phyloP scores from a whole-genome alignment of 2,329 filamentous ascomycete genomes.

The Talaromyces sp. region DNA sequence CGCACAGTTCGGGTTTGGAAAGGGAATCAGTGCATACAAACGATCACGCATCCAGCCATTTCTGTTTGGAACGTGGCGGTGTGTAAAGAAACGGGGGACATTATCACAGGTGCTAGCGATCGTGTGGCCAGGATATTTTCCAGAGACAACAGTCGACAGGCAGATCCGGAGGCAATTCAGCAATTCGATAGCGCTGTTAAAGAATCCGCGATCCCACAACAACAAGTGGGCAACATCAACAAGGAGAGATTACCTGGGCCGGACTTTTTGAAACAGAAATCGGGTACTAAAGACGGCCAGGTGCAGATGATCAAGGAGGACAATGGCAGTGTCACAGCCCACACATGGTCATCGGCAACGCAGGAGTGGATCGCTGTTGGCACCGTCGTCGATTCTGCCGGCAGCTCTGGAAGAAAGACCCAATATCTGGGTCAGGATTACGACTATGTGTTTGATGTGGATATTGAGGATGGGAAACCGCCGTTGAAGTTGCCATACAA shows the following conservation, averaged over 20 bases:
- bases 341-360: slow-evolving; percentile 73
- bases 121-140: slow-evolving; percentile 80
- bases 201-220: slow-evolving; percentile 78
- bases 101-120: slow-evolving; percentile 90
- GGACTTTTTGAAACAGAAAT: slow-evolving; percentile 74
- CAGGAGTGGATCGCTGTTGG: slow-evolving; percentile 81
- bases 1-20: slow-evolving; percentile 89
- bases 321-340: slow-evolving; percentile 76
- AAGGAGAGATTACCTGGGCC: slow-evolving; percentile 87
- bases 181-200: slow-evolving; percentile 79
- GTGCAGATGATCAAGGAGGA: slow-evolving; percentile 83
- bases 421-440: slow-evolving; percentile 81
- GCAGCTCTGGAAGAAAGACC: slow-evolving; percentile 73
- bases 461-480: slow-evolving; percentile 91
- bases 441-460: slow-evolving; percentile 94
- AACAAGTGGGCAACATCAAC: slow-evolving; percentile 77
- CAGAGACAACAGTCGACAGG: slow-evolving; percentile 62
- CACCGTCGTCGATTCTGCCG: slow-evolving; percentile 87
- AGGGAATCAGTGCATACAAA: slow-evolving; percentile 77
- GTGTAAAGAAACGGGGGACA: slow-evolving; percentile 76
- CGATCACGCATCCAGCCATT: slow-evolving; percentile 93
- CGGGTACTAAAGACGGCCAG: slow-evolving; percentile 93
- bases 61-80: slow-evolving; percentile 93
- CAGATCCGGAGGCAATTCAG: slow-evolving; percentile 61
- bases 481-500: slow-evolving; percentile 93